phyloP scores from a whole-genome alignment of 441 rosid genomes.

The Syzygium malaccense region DNA sequence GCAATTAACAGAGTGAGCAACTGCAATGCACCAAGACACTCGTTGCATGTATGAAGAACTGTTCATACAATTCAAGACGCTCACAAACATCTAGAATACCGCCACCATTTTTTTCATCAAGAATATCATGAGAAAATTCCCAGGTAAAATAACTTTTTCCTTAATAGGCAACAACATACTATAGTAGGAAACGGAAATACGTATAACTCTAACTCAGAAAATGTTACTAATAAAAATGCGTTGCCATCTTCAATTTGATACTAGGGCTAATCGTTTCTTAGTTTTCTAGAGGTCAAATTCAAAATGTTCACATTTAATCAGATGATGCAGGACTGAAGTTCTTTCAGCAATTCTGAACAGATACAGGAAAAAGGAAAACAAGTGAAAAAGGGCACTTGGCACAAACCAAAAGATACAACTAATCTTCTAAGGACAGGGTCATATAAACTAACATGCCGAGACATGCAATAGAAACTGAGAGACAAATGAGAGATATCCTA shows the following conservation, averaged over 20 bases:
- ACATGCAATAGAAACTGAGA: not conserved
- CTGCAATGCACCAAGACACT: not conserved
- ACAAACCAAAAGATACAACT: not conserved
- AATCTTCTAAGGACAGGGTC: not conserved
- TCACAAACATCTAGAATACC: not conserved
- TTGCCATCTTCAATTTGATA: not conserved
- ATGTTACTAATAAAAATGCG: not conserved
- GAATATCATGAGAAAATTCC: not conserved
- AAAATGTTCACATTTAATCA: not conserved
- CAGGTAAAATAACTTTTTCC: not conserved
- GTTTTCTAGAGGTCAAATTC: not conserved
- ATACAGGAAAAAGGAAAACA: not conserved
- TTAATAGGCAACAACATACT: not conserved
- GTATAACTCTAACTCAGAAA: not conserved
- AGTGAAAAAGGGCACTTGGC: not conserved
- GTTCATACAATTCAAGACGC: not conserved
- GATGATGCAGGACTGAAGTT: not conserved
- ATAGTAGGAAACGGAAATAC: not conserved
- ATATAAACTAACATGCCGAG: not conserved
- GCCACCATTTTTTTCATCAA: not conserved
- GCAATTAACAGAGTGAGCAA: constrained; percentile 30
- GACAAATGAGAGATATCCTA: not conserved
- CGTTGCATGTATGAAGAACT: not conserved
- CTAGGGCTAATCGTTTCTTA: not conserved
- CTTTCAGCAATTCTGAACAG: not conserved